phyloP scores from a whole-genome alignment of 306 rosid genomes.

The Cucumis sativus region Cucumber_9930_V3 NC_026661.2:3207501-3208000 shows the following conservation, averaged over 20 bases:
- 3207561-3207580: constrained; percentile 81
- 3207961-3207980: not conserved
- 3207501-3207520: not conserved
- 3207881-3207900: not conserved
- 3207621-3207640: constrained; percentile 64
- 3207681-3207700: not conserved
- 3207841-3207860: not conserved
- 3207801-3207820: no score
- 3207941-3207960: not conserved
- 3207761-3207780: not conserved
- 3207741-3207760: not conserved
- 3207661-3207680: not conserved
- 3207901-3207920: not conserved
- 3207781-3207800: not conserved
- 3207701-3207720: not conserved
- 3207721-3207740: not conserved
- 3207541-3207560: constrained; percentile 31
- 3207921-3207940: not conserved
- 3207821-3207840: not conserved
- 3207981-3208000: not conserved
- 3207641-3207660: constrained; percentile 63
- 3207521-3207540: not conserved
- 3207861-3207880: not conserved
- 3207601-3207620: constrained; percentile 90
- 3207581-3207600: constrained; percentile 51